Evolutionary conservation across 2,329 filamentous ascomycete genomes (phyloP).

Genomic region (Monilinia laxa): DNA sequence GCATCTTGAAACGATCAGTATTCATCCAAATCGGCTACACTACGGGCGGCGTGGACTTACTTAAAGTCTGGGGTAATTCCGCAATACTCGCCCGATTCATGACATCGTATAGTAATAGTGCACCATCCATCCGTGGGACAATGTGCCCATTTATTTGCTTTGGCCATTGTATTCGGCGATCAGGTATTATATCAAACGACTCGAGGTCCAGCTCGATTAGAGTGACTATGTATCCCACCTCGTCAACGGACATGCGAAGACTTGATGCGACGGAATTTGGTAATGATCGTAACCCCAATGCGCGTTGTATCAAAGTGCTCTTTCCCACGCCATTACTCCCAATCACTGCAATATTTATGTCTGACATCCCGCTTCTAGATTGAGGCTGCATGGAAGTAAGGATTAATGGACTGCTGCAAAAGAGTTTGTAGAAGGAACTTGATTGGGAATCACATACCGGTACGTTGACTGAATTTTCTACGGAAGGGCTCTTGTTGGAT

Average conservation of each 20-base stretch:
- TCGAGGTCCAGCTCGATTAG: conserved; percentile 66
- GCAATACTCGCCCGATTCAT: conserved; percentile 73
- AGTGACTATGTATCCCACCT: conserved; percentile 56
- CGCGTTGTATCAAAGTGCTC: conserved; percentile 65
- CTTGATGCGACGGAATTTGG: conserved; percentile 56
- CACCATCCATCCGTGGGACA: conserved; percentile 76
- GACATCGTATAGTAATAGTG: conserved; percentile 84
- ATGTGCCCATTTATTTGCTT: conserved; percentile 68
- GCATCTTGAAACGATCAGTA: conserved; percentile 55
- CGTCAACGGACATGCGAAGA: conserved; percentile 58
- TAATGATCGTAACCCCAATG: conserved; percentile 54
- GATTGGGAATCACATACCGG: conserved; percentile 31
- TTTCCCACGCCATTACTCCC: conserved; percentile 67
- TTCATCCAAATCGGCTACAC: conserved; percentile 10
- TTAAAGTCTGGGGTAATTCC: conserved; percentile 71
- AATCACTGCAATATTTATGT: conserved; percentile 65
- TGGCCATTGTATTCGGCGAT: conserved; percentile 63
- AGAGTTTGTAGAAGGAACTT: not conserved
- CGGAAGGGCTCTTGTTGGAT: conserved; percentile 26
- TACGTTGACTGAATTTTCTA: conserved; percentile 32
- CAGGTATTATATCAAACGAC: conserved; percentile 59
- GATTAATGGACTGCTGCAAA: conserved; percentile 3
- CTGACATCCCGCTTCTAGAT: conserved; percentile 44
- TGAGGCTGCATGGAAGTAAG: conserved; percentile 32
- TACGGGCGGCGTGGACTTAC: conserved; percentile 55